Evolutionary conservation across 2,329 filamentous ascomycete species (phyloP).

Genomic region (Colletotrichum falcatum): DNA sequence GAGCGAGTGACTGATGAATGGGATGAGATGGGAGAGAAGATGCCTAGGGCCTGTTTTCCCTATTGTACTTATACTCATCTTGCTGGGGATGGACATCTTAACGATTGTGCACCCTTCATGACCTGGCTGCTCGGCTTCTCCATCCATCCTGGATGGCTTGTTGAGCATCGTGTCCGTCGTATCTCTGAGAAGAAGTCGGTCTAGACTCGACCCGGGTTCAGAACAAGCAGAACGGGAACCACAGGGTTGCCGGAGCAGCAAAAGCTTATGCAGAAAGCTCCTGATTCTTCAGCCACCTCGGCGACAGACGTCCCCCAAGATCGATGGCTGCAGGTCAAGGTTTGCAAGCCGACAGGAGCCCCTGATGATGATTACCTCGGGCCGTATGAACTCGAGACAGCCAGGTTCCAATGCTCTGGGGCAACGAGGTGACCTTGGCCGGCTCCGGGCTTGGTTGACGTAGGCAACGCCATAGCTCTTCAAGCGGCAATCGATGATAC

Average conservation of each 20-base stretch:
- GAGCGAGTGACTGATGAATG: constrained; percentile 35
- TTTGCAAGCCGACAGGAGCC: constrained; percentile 10
- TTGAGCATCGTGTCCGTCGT: not conserved
- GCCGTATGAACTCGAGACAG: constrained; percentile 3
- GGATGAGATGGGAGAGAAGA: constrained; percentile 24
- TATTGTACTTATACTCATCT: constrained; percentile 28
- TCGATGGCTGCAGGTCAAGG: constrained; percentile 22
- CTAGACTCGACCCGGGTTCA: not conserved
- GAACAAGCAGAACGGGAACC: not conserved
- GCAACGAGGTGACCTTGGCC: not conserved
- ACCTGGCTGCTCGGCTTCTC: not conserved
- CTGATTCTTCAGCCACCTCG: constrained; percentile 19
- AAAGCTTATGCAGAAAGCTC: constrained; percentile 31
- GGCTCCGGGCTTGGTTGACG: not conserved
- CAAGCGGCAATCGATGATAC: not conserved
- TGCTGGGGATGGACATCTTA: not conserved
- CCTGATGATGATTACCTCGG: not conserved
- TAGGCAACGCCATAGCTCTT: not conserved
- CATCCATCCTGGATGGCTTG: constrained; percentile 6
- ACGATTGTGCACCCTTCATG: not conserved
- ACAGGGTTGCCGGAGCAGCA: constrained; percentile 2
- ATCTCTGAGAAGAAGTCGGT: not conserved
- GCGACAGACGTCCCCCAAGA: not conserved
- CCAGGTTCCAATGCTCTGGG: not conserved
- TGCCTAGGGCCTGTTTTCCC: not conserved